phyloP scores from a whole-genome alignment of 1,284 basidiomycete genomes.

The Ceratobasidium sp. region DNA sequence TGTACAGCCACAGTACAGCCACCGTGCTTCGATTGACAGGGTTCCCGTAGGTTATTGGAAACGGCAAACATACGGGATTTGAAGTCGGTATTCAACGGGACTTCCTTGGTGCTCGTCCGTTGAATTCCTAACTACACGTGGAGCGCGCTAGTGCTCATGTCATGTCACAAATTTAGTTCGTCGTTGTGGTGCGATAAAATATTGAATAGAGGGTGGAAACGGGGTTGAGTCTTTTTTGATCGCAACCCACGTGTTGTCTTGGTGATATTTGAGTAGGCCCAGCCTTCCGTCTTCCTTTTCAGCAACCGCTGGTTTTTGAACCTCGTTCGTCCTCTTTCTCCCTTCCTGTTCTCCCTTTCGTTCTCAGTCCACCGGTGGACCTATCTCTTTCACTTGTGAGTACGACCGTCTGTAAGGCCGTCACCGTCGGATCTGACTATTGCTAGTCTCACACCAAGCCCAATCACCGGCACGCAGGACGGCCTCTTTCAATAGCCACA shows the following conservation, averaged over 20 bases:
- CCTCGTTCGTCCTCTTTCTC: not conserved
- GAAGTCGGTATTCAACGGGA: too few relatives aligned
- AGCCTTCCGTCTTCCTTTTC: not conserved
- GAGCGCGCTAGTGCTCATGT: too few relatives aligned
- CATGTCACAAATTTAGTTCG: conserved; percentile 45
- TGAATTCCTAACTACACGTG: too few relatives aligned
- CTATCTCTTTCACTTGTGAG: conserved; percentile 46
- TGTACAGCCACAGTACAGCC: conserved; percentile 24
- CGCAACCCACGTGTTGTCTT: conserved; percentile 11
- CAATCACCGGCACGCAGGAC: conserved; percentile 30
- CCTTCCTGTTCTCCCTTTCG: conserved; percentile 40
- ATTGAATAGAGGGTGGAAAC: conserved; percentile 8
- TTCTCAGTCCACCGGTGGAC: conserved; percentile 52
- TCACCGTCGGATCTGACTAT: not conserved
- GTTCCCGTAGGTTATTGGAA: not conserved
- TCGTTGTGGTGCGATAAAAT: conserved; percentile 20
- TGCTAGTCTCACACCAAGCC: conserved; percentile 30
- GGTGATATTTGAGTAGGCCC: not conserved
- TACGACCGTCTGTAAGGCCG: not conserved
- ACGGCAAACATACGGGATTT: too few relatives aligned
- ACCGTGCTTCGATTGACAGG: conserved; percentile 1
- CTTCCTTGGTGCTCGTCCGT: too few relatives aligned
- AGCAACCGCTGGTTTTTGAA: not conserved
- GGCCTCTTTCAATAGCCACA: conserved; percentile 46
- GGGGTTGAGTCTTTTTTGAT: not conserved